These are phyloP conservation scores for Fusarium chlamydosporum DNA, from an alignment of 2,329 filamentous ascomycete species.

Conservation along the genomic window DNA sequence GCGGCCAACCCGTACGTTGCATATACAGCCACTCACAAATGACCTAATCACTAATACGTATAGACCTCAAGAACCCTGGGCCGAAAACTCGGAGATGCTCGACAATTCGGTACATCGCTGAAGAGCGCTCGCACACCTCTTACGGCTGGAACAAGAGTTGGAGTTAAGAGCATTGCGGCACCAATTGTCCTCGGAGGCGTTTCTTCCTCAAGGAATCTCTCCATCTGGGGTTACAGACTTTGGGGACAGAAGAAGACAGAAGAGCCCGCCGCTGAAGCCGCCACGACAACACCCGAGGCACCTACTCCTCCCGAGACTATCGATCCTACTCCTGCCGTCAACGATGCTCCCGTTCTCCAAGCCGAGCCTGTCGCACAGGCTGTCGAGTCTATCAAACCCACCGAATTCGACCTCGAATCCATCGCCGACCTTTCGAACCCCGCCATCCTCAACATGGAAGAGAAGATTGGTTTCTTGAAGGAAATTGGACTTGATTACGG, in stretches of 20 bases:
- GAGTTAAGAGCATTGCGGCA: constrained; percentile 41
- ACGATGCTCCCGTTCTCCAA: constrained; percentile 41
- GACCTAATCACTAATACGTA: constrained; percentile 6
- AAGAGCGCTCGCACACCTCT: constrained; percentile 44
- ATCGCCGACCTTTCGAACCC: constrained; percentile 56
- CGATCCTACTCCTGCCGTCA: constrained; percentile 17
- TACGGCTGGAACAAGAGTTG: constrained; percentile 45
- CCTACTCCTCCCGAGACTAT: constrained; percentile 38
- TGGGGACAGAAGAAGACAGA: constrained; percentile 51
- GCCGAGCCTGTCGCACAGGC: constrained; percentile 39
- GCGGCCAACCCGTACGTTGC: constrained; percentile 51
- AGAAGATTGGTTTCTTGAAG: constrained; percentile 85
- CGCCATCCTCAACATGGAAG: constrained; percentile 73
- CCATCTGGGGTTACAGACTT: constrained; percentile 54
- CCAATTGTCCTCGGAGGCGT: constrained; percentile 53
- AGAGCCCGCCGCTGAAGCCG: constrained; percentile 38
- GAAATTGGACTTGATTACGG: constrained; percentile 89
- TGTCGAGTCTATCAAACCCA: constrained; percentile 44
- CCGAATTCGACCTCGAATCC: constrained; percentile 55
- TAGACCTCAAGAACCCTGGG: constrained; percentile 50
- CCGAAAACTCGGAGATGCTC: constrained; percentile 54
- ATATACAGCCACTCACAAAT: neutral
- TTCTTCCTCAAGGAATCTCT: constrained; percentile 52
- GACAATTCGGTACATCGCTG: constrained; percentile 55
- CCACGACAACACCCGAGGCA: constrained; percentile 38